phyloP scores from a whole-genome alignment of 371 early-diverging fungal genomes.

The Mortierella sp. region DNA sequence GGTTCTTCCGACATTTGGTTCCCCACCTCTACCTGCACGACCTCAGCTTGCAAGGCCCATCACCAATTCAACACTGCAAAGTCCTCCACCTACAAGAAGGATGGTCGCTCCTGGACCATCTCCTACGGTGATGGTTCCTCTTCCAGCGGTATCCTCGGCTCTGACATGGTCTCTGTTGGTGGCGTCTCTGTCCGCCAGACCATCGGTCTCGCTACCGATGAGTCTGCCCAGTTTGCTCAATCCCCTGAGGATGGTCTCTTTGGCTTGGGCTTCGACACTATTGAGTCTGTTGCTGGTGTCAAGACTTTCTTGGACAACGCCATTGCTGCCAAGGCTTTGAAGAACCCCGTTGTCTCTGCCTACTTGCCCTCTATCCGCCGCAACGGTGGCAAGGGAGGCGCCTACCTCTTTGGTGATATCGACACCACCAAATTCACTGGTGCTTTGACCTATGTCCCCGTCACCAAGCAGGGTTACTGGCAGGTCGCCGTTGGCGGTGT shows the following conservation, averaged over 20 bases:
- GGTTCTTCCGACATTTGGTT: slow-evolving; percentile 56
- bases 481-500: slow-evolving; percentile 23
- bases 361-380: slow-evolving; percentile 47
- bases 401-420: slow-evolving; percentile 70
- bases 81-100: slow-evolving; percentile 59
- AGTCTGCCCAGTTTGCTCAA: slow-evolving; percentile 43
- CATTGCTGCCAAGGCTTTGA: slow-evolving; percentile 47
- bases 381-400: slow-evolving; percentile 52
- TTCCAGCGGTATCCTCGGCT: slow-evolving; percentile 57
- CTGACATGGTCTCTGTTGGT: slow-evolving; percentile 60
- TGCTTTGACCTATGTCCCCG: slow-evolving; percentile 65
- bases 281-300: slow-evolving; percentile 55
- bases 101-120: slow-evolving; percentile 56
- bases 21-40: slow-evolving; percentile 31
- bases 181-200: slow-evolving; percentile 56
- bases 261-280: slow-evolving; percentile 58
- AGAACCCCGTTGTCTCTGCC: slow-evolving; percentile 58
- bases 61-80: slow-evolving; percentile 53
- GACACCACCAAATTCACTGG: slow-evolving; percentile 68
- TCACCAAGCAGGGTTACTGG: slow-evolving; percentile 69
- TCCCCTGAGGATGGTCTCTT: slow-evolving; percentile 59
- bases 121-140: slow-evolving; percentile 59
- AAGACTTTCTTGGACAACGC: slow-evolving; percentile 63
- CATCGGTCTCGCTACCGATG: slow-evolving; percentile 57
- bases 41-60: slow-evolving; percentile 39